A percentile compares a stretch with the other conserved stretches of the same genome.
Conservation (phyloP, 257 asterid species). For the Ehretia macrophylla region DNA sequence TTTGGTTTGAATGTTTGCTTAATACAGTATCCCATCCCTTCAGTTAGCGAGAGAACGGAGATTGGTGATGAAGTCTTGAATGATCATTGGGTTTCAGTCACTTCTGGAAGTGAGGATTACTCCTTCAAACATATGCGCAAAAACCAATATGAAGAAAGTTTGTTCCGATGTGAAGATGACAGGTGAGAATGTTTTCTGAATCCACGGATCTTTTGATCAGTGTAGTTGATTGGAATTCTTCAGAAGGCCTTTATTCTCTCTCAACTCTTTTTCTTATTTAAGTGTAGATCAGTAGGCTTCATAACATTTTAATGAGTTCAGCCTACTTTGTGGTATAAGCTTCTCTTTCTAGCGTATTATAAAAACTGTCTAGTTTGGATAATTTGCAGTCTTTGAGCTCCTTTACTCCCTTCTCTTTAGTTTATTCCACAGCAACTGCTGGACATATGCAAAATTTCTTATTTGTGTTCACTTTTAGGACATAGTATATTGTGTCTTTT, state of each 20-base stretch:
- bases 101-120: conserved; percentile 98
- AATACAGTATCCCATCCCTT: conserved; percentile 76
- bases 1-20: conserved; percentile 23
- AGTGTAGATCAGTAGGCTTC: background rate
- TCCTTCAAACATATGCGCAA: conserved; percentile 96
- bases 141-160: conserved; percentile 95
- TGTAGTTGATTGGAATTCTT: background rate
- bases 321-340: too few relatives aligned
- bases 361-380: too few relatives aligned
- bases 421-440: background rate
- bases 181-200: conserved; percentile 51
- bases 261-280: too few relatives aligned
- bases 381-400: too few relatives aligned
- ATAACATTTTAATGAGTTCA: too few relatives aligned
- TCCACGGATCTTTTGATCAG: background rate
- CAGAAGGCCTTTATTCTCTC: too few relatives aligned
- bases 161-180: conserved; percentile 96
- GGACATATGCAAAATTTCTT: background rate
- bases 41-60: conserved; percentile 67
- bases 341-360: too few relatives aligned
- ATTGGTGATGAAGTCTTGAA: conserved; percentile 74
- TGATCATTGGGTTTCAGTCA: conserved; percentile 94
- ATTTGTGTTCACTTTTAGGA: background rate
- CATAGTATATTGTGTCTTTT: conserved; percentile 1
- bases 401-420: too few relatives aligned